phyloP scores from a whole-genome alignment of 2,329 filamentous ascomycete genomes.

The Alternaria burnsii region DNA sequence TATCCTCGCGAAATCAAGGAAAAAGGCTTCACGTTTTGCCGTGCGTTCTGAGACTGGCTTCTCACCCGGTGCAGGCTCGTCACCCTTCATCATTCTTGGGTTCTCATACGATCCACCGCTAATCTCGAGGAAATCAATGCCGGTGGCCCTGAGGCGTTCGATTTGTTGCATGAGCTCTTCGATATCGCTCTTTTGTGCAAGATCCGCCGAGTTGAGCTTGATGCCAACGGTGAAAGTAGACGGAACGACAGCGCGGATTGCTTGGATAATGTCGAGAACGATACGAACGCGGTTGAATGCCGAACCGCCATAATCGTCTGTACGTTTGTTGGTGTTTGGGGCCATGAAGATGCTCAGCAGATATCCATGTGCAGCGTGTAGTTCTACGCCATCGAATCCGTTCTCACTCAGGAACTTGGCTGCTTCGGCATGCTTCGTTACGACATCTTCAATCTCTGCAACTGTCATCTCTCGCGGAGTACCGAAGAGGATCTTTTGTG shows the following conservation, averaged over 20 bases:
- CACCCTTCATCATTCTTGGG: slow-evolving; percentile 12
- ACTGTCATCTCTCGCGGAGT: slow-evolving; percentile 62
- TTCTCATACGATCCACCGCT: slow-evolving; percentile 63
- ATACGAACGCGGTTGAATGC: slow-evolving; percentile 58
- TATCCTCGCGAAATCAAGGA: slow-evolving; percentile 67
- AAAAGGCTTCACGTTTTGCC: slow-evolving; percentile 70
- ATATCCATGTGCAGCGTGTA: slow-evolving; percentile 64
- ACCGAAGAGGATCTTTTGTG: slow-evolving; percentile 49
- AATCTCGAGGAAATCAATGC: slow-evolving; percentile 73
- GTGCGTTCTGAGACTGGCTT: slow-evolving; percentile 50
- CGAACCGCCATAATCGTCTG: slow-evolving; percentile 59
- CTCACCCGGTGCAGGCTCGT: not conserved
- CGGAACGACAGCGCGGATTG: slow-evolving; percentile 54
- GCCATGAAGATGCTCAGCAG: slow-evolving; percentile 42
- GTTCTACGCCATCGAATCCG: slow-evolving; percentile 63
- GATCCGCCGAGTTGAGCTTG: slow-evolving; percentile 62
- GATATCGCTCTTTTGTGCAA: slow-evolving; percentile 50
- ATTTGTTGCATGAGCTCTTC: slow-evolving; percentile 68
- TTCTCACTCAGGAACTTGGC: slow-evolving; percentile 60
- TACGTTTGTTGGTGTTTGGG: slow-evolving; percentile 51
- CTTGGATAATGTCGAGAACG: slow-evolving; percentile 56
- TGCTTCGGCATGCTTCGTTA: slow-evolving; percentile 66
- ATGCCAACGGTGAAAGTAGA: slow-evolving; percentile 57
- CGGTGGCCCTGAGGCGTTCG: slow-evolving; percentile 57
- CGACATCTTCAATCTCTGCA: slow-evolving; percentile 62